Evolutionary conservation across 129 eudicot genomes (phyloP), one percentile per base, ranked within the genome.

Genomic region (Artemisia tridentata): DNA sequence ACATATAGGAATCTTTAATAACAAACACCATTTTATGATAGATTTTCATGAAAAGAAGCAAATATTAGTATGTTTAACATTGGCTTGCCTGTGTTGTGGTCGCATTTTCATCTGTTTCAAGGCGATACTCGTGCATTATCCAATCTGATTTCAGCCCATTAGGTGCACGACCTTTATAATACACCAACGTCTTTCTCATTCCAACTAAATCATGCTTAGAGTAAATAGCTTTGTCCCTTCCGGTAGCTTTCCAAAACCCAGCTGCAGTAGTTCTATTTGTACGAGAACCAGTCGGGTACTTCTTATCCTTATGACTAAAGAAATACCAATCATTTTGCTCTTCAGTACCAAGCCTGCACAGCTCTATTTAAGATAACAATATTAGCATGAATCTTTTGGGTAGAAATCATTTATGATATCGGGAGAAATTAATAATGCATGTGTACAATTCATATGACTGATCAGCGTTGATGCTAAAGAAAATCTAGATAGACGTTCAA

Each of bases 171-270:
- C 98, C 98, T 80, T 88, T 86, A 21, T 92, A 92, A 16, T 82
- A 92, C 2, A 91, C 98, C 61, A 91, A 81, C 5, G 98, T 91
- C 83, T 91, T 91, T 75, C 98, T 84, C 98, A 91, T 91, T 5
- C 98, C 98, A 74, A 91, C 85, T 73, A 91, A 80, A 19, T 91
- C 95, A 34, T 84, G 95, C 80, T 88, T 88, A 0, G 89, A 81
- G 76, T 88, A 88, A 50, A 92, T 88, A 4, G 98, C 89, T 71
- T 92, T 92, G 68, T 92, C 98, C 21, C 98, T 83, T 31, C 98
- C 98, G 2, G 98, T 92, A 61, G 98, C 98, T 45, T 92, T 92
- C 98, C 98, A 92, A 63, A 92, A 92, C 65, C 98, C 98, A 15
- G 89, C 95, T 63, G 91, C 80, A 13, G 98, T 92, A 18, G 98